Percentiles rank a stretch among this genome's conserved stretches.
Conservation (phyloP, 495 filamentous ascomycete species). For the Thermothielavioides terrestris region DNA sequence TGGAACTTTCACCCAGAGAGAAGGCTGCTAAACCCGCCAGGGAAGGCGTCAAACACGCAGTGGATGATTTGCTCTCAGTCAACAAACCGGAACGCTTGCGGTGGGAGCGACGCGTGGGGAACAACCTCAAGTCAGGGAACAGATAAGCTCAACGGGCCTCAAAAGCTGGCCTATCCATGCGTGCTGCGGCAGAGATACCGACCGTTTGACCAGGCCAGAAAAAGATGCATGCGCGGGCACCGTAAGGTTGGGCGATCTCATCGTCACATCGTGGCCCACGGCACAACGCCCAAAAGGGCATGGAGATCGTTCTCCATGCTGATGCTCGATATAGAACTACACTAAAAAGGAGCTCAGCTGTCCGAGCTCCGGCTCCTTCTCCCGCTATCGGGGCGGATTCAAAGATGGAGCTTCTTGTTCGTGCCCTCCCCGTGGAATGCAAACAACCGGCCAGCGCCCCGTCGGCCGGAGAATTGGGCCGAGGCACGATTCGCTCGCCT, state of each 20-base stretch:
- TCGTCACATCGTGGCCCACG: background rate
- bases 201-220: background rate
- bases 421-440: background rate
- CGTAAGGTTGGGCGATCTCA: background rate
- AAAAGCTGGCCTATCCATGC: background rate
- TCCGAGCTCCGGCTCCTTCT: conserved; percentile 1
- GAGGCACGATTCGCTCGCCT: background rate
- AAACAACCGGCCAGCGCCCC: background rate
- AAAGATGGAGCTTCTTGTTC: background rate
- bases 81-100: too few species aligned
- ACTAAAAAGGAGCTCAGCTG: background rate
- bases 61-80: too few species aligned
- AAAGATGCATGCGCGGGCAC: background rate
- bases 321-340: background rate
- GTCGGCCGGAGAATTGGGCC: conserved; percentile 9
- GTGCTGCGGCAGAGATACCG: background rate
- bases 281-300: background rate
- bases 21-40: too few species aligned
- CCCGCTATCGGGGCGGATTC: background rate
- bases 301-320: background rate
- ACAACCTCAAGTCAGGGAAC: too few species aligned
- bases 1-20: too few species aligned
- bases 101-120: too few species aligned
- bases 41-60: too few species aligned
- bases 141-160: background rate